A percentile compares a stretch with the other conserved stretches of the same genome.
phyloP scores from a whole-genome alignment of 1,139 yeast species.

The Yamadazyma membranifaciens region DNA sequence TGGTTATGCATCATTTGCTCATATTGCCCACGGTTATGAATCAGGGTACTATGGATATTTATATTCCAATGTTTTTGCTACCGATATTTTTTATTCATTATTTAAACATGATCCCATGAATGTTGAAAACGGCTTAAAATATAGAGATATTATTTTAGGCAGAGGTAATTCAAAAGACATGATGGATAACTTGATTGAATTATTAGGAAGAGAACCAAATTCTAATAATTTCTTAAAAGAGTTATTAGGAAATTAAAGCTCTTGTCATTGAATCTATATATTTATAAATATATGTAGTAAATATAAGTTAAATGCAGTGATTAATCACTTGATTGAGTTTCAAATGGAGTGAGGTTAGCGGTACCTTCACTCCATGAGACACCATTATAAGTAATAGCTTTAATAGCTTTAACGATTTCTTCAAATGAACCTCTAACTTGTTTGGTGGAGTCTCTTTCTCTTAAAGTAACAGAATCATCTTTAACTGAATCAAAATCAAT shows the following conservation, averaged over 20 bases:
- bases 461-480: conserved; percentile 88
- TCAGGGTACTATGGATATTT: conserved; percentile 86
- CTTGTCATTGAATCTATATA: neutral
- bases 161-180: conserved; percentile 76
- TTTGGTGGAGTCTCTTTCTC: conserved; percentile 96
- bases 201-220: conserved; percentile 75
- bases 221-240: conserved; percentile 69
- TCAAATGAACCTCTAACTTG: conserved; percentile 93
- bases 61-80: conserved; percentile 83
- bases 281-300: conserved; percentile 1
- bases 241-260: conserved; percentile 23
- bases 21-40: conserved; percentile 81
- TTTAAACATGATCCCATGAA: conserved; percentile 70
- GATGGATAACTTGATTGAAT: conserved; percentile 58
- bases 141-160: conserved; percentile 66
- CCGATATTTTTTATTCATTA: conserved; percentile 75
- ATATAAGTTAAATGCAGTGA: neutral
- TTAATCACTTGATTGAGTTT: conserved; percentile 39
- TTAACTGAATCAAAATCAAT: conserved; percentile 92
- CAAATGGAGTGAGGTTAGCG: conserved; percentile 61
- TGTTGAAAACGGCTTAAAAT: conserved; percentile 56
- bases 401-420: conserved; percentile 77
- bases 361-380: conserved; percentile 87
- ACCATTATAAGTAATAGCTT: conserved; percentile 71
- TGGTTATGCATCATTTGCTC: conserved; percentile 80